Percentiles rank a stretch among this genome's conserved stretches.
phyloP scores from a whole-genome alignment of 106 monocot genomes.

The Dendrobium catenatum region DNA sequence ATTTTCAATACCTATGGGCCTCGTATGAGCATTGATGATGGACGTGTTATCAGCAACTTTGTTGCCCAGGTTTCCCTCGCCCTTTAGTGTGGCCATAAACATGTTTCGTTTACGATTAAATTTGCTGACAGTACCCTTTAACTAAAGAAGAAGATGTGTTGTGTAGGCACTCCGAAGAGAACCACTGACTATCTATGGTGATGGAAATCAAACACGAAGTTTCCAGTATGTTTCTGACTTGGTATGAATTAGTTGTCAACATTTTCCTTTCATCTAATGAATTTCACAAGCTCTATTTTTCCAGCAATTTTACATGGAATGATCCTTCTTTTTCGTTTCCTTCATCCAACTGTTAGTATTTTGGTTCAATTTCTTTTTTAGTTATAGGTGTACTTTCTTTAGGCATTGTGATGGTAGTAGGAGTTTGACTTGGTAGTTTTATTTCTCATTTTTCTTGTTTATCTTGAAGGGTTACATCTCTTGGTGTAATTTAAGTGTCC shows the following conservation, averaged over 20 bases:
- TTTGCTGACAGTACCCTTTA: neutral
- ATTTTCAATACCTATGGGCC: constrained; percentile 69
- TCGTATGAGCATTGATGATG: constrained; percentile 61
- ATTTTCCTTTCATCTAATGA: neutral
- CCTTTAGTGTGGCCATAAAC: neutral
- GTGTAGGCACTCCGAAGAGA: constrained; percentile 47
- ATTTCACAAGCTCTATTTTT: neutral
- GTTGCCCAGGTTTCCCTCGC: constrained; percentile 44
- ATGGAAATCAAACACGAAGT: constrained; percentile 68
- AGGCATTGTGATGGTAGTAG: too few relatives aligned
- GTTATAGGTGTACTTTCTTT: too few relatives aligned
- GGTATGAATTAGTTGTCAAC: constrained; percentile 14
- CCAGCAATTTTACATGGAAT: neutral
- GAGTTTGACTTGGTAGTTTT: too few relatives aligned
- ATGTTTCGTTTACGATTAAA: neutral
- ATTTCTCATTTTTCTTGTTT: too few relatives aligned
- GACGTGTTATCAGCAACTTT: constrained; percentile 72
- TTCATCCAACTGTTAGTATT: too few relatives aligned
- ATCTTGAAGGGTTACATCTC: too few relatives aligned
- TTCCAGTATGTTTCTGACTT: constrained; percentile 63
- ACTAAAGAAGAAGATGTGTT: neutral
- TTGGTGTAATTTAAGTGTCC: too few relatives aligned
- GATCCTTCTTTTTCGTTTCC: neutral
- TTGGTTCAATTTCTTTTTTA: too few relatives aligned
- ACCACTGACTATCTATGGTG: constrained; percentile 61